phyloP scores from a whole-genome alignment of 768 basidiomycete genomes.

The Psilocybe cubensis region DNA sequence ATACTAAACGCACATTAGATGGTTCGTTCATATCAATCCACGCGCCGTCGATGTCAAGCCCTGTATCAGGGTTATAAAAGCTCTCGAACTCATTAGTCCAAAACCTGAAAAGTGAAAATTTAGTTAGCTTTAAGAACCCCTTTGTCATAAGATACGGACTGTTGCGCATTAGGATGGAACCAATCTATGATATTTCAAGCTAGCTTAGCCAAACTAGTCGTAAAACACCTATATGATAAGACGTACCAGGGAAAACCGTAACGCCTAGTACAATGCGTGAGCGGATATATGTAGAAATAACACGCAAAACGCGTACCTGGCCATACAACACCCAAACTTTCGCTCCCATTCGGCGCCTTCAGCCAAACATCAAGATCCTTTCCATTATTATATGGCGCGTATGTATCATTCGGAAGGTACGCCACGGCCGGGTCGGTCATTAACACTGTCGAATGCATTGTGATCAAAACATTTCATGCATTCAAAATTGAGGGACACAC shows the following conservation, averaged over 20 bases:
- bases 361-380: constrained; percentile 57
- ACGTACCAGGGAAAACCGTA: constrained; percentile 56
- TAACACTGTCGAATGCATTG: constrained; percentile 45
- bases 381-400: constrained; percentile 60
- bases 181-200: constrained; percentile 45
- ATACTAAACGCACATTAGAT: constrained; percentile 45
- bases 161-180: constrained; percentile 58
- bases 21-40: constrained; percentile 86
- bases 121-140: background rate
- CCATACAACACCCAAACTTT: constrained; percentile 64
- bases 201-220: background rate
- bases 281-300: background rate
- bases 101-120: constrained; percentile 37
- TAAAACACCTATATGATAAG: background rate
- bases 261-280: constrained; percentile 39
- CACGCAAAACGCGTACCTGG: no score
- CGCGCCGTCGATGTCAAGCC: constrained; percentile 68
- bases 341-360: constrained; percentile 63
- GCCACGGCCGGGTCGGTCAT: constrained; percentile 80
- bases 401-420: constrained; percentile 47
- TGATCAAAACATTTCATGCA: background rate
- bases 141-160: constrained; percentile 34
- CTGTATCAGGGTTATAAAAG: constrained; percentile 56
- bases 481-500: constrained; percentile 14
- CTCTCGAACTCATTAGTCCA: constrained; percentile 65